These are phyloP conservation scores for Neurospora discreta DNA, from an alignment of 495 filamentous ascomycete species.

Conservation along the genomic window DNA sequence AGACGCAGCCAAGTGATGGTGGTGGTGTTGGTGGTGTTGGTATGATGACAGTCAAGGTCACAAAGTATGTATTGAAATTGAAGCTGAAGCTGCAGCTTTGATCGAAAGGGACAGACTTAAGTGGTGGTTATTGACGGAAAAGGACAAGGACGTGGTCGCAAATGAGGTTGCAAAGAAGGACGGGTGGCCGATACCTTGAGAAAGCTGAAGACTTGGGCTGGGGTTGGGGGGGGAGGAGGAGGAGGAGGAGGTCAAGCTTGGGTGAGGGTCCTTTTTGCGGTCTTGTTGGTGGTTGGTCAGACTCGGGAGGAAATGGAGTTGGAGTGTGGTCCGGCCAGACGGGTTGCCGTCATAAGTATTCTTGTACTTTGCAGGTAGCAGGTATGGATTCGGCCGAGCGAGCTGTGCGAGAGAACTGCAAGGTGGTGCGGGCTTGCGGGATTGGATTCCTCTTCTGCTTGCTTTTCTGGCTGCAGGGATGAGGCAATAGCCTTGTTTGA, in stretches of 20 bases:
- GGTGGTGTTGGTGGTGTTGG: background rate
- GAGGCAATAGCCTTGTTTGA: background rate
- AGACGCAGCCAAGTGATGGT: background rate
- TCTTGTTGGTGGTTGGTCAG: background rate
- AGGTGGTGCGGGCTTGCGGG: background rate
- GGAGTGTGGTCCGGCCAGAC: background rate
- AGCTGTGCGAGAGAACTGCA: background rate
- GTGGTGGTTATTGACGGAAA: background rate
- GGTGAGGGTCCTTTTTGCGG: background rate
- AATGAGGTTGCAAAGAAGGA: background rate
- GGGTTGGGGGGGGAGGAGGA: background rate
- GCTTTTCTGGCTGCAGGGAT: background rate
- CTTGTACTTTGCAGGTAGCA: background rate
- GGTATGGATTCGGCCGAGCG: background rate
- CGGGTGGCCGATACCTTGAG: background rate
- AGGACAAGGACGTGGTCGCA: background rate
- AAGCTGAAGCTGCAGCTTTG: background rate
- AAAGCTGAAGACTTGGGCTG: background rate
- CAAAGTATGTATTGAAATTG: background rate
- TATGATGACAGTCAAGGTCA: background rate
- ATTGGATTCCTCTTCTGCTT: background rate
- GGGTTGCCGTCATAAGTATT: background rate
- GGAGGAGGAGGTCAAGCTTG: background rate
- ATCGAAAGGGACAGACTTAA: background rate
- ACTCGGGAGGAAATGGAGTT: background rate